phyloP scores from a whole-genome alignment of 306 rosid genomes.

The Biancaea sappan region DNA sequence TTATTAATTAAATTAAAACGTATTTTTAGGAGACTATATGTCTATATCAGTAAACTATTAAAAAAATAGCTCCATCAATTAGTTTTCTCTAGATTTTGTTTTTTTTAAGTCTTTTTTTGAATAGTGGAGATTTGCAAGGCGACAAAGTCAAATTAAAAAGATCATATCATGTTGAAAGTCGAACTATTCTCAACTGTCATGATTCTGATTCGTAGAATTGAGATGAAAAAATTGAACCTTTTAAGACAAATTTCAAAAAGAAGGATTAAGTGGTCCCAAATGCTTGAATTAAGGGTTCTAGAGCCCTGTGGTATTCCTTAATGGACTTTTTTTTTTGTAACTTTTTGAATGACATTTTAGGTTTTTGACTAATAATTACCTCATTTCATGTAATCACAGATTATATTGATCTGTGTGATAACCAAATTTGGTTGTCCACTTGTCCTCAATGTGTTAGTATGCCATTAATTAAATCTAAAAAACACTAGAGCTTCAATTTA shows the following conservation, averaged over 20 bases:
- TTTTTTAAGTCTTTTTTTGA: background rate
- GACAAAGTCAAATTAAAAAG: conserved; percentile 5
- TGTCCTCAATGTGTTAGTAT: background rate
- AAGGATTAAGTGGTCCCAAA: background rate
- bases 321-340: conserved; percentile 14
- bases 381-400: conserved; percentile 4
- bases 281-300: background rate
- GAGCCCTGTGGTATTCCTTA: conserved; percentile 1
- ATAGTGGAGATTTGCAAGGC: background rate
- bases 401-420: background rate
- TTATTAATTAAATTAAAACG: too few species aligned
- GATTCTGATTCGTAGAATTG: background rate
- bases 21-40: too few species aligned
- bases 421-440: background rate
- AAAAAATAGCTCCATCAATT: background rate
- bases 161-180: background rate
- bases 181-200: background rate
- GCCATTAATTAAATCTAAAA: background rate
- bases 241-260: conserved; percentile 15
- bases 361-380: conserved; percentile 4
- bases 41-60: too few species aligned
- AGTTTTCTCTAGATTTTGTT: too few species aligned
- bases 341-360: background rate
- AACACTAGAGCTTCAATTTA: too few species aligned
- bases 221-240: background rate